Base-by-base conservation (phyloP, 345 rosid genomes). In the Carallia brachiata region DNA sequence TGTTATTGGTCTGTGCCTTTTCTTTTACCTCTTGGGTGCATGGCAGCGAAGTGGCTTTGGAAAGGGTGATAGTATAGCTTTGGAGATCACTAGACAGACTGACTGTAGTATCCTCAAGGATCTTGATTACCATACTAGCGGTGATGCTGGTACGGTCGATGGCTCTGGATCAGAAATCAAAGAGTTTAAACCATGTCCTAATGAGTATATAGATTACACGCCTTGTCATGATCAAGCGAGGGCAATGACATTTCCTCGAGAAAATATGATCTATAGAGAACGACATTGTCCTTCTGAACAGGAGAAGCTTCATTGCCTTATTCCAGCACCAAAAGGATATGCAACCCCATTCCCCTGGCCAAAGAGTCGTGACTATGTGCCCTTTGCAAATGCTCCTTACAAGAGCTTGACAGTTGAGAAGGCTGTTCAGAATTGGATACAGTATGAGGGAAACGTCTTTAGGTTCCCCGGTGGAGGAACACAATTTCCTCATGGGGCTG, bases 371-470 rank as follows among this genome's bases (percentile, higher is more conserved):
- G 76, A 77, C 18, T 77, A 67, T 57, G 76, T 77, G 15, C 76
- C 80, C 30, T 77, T 34, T 57, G 80, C 67, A 6, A 77, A 77
- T 63, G 80, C 80, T n/a, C 80, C 80, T 71, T 77, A 77, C 48
- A 77, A 77, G 76, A 77, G 80, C 75, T 67, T 77, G 72, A 77
- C 80, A 27, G 76, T 77, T 37, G 76, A 77, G 63, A 77, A 77
- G 61, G 80, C 80, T 67, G 76, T 72, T 28, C 80, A 77, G 76
- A 77, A 77, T 63, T 77, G 80, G 80, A 77, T 77, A 10, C 69
- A 71, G 17, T 77, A 67, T 10, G 76, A 71, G 66, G 76, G 76
- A 44, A 71, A 77, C 28, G 76, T 72, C 19, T 77, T 77, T 63
- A 71, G 73, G 61, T 71, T 77, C 65, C 76, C 80, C 30, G 80